Evolutionary conservation across 768 basidiomycete species (phyloP), one percentile per base, ranked within the genome.

Genomic region (Mycena alexandri): DNA sequence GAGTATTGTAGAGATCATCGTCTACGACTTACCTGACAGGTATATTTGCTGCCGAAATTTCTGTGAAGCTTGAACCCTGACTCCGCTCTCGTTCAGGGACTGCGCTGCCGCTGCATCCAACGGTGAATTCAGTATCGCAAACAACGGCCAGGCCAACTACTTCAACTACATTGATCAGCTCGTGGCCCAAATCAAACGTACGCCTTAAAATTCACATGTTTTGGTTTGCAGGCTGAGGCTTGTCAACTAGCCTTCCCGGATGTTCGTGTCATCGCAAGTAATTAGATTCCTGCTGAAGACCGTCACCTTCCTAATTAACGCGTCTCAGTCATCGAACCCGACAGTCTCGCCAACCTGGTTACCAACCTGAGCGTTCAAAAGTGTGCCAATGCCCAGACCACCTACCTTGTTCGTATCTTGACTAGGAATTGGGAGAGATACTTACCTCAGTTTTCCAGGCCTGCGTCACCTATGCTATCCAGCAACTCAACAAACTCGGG

Each of bases 321-420:
- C 16, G 19, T 10, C 2, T 4, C 51, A 71, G 87, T 89, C 75
- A 84, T 89, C 60, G 89, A 90, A 76, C 89, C 89, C 67, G 89
- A 90, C 76, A 89, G 88, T 46, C 79, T 91, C 51, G 89, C 88
- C 65, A 90, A 90, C 80, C 73, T 91, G 72, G 89, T 90, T 72
- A 90, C 89, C 74, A 90, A 90, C 84, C 71, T 89, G 76, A 87
- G 76, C 76, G 86, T 89, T 41, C 69, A 78, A 42, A 88, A 89
- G 74, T 89, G 88, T 75, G 73, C 82, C 51, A 81, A 81, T 68
- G 89, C 88, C 21, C 79, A 86, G 71, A 75, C 78, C 38, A 83
- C 85, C 17, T 89, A 90, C 80, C 79, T 83, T 73, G 81, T 80
- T 59, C n/a, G 53, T 48, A 17, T 57, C 25, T 9, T 13, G 10